These are phyloP conservation scores for Lindgomyces ingoldianus DNA, from an alignment of 495 filamentous ascomycete species.

Conservation along the genomic window DNA sequence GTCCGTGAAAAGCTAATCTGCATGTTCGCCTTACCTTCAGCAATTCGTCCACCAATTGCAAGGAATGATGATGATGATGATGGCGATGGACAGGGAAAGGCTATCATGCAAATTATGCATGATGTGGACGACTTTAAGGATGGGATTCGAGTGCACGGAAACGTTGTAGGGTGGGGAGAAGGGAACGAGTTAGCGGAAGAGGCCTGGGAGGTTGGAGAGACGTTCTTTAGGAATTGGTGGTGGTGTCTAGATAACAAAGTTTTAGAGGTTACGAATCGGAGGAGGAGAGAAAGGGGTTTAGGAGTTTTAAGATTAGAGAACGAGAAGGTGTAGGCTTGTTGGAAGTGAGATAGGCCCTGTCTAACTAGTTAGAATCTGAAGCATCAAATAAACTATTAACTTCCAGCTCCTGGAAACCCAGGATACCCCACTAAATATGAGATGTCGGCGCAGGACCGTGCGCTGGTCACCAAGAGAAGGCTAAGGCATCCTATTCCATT, in stretches of 20 bases:
- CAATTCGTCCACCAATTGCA: conserved; percentile 46
- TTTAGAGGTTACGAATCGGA: conserved; percentile 49
- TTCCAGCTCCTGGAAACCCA: no score
- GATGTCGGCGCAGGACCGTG: no score
- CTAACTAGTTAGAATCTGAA: background rate
- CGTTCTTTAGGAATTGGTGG: conserved; percentile 55
- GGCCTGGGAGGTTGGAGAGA: conserved; percentile 53
- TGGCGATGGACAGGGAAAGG: conserved; percentile 27
- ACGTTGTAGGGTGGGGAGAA: conserved; percentile 2
- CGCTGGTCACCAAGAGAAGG: no score
- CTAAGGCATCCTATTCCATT: no score
- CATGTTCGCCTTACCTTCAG: conserved; percentile 46
- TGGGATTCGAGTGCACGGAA: conserved; percentile 47
- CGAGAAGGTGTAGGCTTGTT: background rate
- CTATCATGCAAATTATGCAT: conserved; percentile 47
- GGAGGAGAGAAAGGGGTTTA: conserved; percentile 38
- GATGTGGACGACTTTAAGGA: conserved; percentile 55
- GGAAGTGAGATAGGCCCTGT: background rate
- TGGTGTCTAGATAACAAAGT: conserved; percentile 52
- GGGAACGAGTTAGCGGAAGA: conserved; percentile 45
- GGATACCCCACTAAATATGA: no score
- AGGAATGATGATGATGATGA: conserved; percentile 33
- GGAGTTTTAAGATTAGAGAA: conserved; percentile 3
- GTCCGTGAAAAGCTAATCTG: conserved; percentile 51
- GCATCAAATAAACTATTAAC: background rate